Evolutionary conservation across 306 rosid species (phyloP).

Genomic region (Malus fusca): DNA sequence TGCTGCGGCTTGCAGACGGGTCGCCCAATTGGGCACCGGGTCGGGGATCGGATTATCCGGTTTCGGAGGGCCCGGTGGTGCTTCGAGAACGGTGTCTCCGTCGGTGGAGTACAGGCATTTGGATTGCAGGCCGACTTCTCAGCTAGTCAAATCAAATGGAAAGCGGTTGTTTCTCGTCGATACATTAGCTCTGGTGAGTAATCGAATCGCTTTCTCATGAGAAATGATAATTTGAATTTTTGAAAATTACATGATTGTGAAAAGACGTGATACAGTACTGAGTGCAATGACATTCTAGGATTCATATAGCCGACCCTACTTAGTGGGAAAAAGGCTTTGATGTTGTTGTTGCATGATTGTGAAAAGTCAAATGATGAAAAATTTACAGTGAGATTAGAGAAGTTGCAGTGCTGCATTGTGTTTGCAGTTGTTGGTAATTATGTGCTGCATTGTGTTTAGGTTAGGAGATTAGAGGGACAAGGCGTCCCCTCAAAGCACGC

Average conservation of each 20-base stretch:
- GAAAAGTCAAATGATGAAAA: background rate
- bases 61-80: slow-evolving; percentile 35
- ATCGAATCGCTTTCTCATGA: background rate
- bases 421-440: background rate
- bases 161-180: slow-evolving; percentile 72
- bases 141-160: slow-evolving; percentile 60
- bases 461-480: slow-evolving; percentile 76
- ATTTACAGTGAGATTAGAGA: background rate
- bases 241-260: background rate
- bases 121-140: slow-evolving; percentile 39
- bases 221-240: background rate
- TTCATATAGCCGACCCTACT: rapidly evolving
- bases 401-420: background rate
- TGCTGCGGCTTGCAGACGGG: slow-evolving; percentile 51
- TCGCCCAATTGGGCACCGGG: slow-evolving; percentile 28
- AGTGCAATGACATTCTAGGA: too few relatives aligned
- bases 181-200: slow-evolving; percentile 75
- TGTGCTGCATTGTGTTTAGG: slow-evolving; percentile 31
- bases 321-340: too few relatives aligned
- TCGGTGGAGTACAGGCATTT: slow-evolving; percentile 22
- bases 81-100: slow-evolving; percentile 21
- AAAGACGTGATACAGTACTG: too few relatives aligned
- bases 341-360: background rate
- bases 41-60: slow-evolving; percentile 32
- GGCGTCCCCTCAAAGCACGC: slow-evolving; percentile 83